A percentile compares a stretch with the other conserved stretches of the same genome.
Conservation (phyloP, 1,284 basidiomycete species). For the Coniferiporia weirii region DNA sequence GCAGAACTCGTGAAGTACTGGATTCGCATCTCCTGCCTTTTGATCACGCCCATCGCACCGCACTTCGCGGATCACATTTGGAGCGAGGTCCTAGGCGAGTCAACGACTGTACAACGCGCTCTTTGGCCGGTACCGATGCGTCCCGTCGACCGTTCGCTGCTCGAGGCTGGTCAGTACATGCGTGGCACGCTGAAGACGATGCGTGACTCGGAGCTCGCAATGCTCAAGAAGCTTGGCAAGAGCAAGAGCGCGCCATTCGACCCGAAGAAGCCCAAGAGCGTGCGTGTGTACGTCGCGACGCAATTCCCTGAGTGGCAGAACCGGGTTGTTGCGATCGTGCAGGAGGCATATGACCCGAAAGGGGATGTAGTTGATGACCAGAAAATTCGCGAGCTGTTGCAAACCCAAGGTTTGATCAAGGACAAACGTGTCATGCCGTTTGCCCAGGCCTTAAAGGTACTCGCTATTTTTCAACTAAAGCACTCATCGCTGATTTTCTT, state of each 20-base stretch:
- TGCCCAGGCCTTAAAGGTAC: constrained; percentile 85
- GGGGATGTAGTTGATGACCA: constrained; percentile 78
- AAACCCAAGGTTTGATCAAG: constrained; percentile 81
- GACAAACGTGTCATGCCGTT: constrained; percentile 97
- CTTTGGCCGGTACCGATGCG: constrained; percentile 66
- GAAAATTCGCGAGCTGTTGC: constrained; percentile 69
- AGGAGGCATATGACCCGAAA: constrained; percentile 60
- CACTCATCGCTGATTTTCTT: constrained; percentile 1
- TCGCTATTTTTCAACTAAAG: constrained; percentile 18
- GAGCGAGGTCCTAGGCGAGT: constrained; percentile 68
- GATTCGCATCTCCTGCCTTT: constrained; percentile 77
- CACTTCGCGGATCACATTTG: constrained; percentile 96
- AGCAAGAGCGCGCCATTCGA: constrained; percentile 64
- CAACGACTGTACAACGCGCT: constrained; percentile 78
- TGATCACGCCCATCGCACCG: constrained; percentile 87
- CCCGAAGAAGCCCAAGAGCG: constrained; percentile 79
- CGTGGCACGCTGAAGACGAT: constrained; percentile 82
- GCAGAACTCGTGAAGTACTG: constrained; percentile 63
- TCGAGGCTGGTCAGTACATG: constrained; percentile 82
- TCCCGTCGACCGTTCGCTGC: constrained; percentile 52
- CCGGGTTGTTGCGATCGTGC: constrained; percentile 70
- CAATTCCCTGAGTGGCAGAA: constrained; percentile 95
- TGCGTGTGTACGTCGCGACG: constrained; percentile 86
- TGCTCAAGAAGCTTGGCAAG: constrained; percentile 75
- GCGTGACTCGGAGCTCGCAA: constrained; percentile 79